Conservation (phyloP, 2,329 filamentous ascomycete genomes). For the Xylariaceae sp. region DNA sequence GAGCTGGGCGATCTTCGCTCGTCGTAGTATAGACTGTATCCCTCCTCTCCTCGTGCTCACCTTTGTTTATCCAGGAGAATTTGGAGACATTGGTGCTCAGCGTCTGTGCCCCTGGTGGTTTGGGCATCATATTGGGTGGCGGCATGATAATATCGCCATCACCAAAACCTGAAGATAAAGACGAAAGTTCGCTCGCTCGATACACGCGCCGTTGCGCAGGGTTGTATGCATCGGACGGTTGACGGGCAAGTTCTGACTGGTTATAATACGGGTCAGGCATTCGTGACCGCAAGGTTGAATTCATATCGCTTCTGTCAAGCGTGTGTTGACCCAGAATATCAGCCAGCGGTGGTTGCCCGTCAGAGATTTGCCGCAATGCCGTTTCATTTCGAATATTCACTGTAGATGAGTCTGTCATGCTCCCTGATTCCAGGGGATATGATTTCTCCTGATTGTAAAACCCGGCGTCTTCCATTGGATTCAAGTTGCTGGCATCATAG, state of each 20-base stretch:
- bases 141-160: slow-evolving; percentile 63
- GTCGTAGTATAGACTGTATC: slow-evolving; percentile 60
- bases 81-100: slow-evolving; percentile 24
- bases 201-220: slow-evolving; percentile 45
- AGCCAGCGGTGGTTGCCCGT: slow-evolving; percentile 30
- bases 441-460: slow-evolving; percentile 35
- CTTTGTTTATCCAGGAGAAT: slow-evolving; percentile 46
- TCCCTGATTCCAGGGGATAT: slow-evolving; percentile 25
- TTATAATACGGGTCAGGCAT: slow-evolving; percentile 48
- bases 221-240: slow-evolving; percentile 46
- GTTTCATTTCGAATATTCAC: slow-evolving; percentile 23
- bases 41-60: slow-evolving; percentile 38
- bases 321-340: slow-evolving; percentile 33
- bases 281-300: slow-evolving; percentile 43
- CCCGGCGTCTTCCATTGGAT: slow-evolving; percentile 31
- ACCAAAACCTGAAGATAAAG: slow-evolving; percentile 68
- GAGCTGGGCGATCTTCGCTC: slow-evolving; percentile 59
- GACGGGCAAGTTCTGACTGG: slow-evolving; percentile 46
- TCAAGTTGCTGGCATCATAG: slow-evolving; percentile 34
- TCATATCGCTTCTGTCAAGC: slow-evolving; percentile 36
- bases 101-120: slow-evolving; percentile 24
- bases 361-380: slow-evolving; percentile 26
- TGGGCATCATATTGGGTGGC: slow-evolving; percentile 32
- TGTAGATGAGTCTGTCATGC: slow-evolving; percentile 26
- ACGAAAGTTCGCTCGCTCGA: slow-evolving; percentile 60